Evolutionary conservation across 208 protist species (phyloP).

Genomic region (Willaertia magna): DNA sequence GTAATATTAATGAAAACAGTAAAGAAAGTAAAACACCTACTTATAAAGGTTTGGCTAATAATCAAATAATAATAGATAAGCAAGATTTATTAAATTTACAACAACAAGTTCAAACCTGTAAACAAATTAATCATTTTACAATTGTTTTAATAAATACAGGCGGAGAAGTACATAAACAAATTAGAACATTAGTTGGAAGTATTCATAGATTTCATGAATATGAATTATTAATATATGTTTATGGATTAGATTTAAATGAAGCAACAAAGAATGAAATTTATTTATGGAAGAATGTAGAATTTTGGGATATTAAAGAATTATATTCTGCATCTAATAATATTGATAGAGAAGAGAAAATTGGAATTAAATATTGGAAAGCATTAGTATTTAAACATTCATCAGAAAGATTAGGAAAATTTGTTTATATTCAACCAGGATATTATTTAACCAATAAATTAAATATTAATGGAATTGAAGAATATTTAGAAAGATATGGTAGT

Average conservation of each 20-base stretch:
- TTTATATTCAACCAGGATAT: background rate
- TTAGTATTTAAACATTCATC: background rate
- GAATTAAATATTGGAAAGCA: background rate
- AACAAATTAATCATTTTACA: background rate
- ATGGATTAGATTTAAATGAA: background rate
- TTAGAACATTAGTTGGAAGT: background rate
- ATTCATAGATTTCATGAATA: background rate
- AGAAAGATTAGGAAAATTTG: background rate
- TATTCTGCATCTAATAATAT: background rate
- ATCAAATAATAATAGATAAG: no score
- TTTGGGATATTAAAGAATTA: background rate
- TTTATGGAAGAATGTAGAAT: background rate
- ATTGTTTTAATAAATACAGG: background rate
- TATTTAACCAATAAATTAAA: background rate
- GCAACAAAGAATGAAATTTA: background rate
- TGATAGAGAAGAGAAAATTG: background rate
- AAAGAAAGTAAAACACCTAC: no score
- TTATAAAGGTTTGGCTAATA: no score
- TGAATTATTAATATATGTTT: background rate
- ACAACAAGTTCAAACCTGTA: background rate
- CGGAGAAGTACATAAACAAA: background rate
- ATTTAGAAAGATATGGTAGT: background rate
- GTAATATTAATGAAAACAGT: no score
- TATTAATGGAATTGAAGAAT: background rate
- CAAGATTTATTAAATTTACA: no score